phyloP scores from a whole-genome alignment of 257 asterid species.

The Solanum gandarillasii region DNA sequence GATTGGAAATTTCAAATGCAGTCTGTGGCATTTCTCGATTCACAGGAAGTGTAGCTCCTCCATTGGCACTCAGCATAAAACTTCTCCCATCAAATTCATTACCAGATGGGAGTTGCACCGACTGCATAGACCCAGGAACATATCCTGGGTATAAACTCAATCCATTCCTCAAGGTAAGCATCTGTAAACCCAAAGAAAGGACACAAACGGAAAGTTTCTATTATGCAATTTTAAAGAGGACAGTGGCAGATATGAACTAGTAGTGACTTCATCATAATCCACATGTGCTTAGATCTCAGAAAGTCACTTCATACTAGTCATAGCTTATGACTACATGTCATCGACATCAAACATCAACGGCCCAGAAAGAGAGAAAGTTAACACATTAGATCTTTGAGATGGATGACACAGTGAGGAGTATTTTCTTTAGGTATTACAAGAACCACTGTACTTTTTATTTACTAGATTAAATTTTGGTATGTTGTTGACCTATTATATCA shows the following conservation, averaged over 20 bases:
- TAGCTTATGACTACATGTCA: too few relatives aligned
- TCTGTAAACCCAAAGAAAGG: slow-evolving; percentile 33
- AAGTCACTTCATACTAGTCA: neutral
- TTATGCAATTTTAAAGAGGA: neutral
- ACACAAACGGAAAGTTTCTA: neutral
- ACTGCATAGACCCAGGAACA: slow-evolving; percentile 46
- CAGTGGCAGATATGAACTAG: neutral
- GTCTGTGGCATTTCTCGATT: slow-evolving; percentile 37
- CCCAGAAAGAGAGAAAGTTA: neutral
- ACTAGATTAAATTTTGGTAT: neutral
- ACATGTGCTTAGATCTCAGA: neutral
- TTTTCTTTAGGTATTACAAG: neutral
- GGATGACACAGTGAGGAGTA: neutral
- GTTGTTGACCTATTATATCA: neutral
- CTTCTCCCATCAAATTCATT: slow-evolving; percentile 45
- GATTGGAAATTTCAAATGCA: slow-evolving; percentile 24
- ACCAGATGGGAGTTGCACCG: slow-evolving; percentile 34
- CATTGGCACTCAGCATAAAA: slow-evolving; percentile 33
- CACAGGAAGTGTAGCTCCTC: slow-evolving; percentile 22
- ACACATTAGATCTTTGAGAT: neutral
- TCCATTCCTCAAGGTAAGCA: slow-evolving; percentile 88
- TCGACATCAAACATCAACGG: neutral
- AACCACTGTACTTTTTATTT: neutral
- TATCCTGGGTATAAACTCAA: slow-evolving; percentile 59
- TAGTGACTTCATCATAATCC: neutral